These are phyloP conservation scores for Hypoxylon rubiginosum DNA, from an alignment of 2,329 filamentous ascomycete genomes.

Conservation along the genomic window DNA sequence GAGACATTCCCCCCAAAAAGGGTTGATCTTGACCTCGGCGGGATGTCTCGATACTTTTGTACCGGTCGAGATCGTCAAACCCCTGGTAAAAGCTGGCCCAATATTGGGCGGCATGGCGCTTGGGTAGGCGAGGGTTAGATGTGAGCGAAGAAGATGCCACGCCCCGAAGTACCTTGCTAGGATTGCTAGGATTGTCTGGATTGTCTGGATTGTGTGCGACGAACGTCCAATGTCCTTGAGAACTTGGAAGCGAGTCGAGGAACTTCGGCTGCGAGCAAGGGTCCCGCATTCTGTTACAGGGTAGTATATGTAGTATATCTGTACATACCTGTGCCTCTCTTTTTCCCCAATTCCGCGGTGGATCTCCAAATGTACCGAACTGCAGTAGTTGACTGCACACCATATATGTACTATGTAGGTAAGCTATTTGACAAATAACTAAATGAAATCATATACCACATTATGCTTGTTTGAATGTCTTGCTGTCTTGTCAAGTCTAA, in stretches of 20 bases:
- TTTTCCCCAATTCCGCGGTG: slow-evolving; percentile 36
- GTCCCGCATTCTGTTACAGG: slow-evolving; percentile 24
- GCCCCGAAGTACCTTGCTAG: slow-evolving; percentile 29
- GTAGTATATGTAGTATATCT: slow-evolving; percentile 4
- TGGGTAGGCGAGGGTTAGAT: slow-evolving; percentile 31
- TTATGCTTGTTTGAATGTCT: slow-evolving; percentile 2
- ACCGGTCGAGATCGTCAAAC: slow-evolving; percentile 49
- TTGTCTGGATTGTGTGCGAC: slow-evolving; percentile 21
- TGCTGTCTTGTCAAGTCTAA: neutral
- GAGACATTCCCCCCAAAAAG: slow-evolving; percentile 32
- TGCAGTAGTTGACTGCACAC: neutral
- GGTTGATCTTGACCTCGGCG: slow-evolving; percentile 40
- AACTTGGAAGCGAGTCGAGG: slow-evolving; percentile 42
- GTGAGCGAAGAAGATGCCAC: slow-evolving; percentile 15
- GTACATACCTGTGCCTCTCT: slow-evolving; percentile 17
- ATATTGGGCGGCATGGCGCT: slow-evolving; percentile 52
- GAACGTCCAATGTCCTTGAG: slow-evolving; percentile 14
- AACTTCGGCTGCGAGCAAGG: slow-evolving; percentile 38
- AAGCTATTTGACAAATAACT: slow-evolving; percentile 3
- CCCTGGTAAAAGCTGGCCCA: slow-evolving; percentile 47
- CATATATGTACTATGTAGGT: neutral
- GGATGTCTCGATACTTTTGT: slow-evolving; percentile 50
- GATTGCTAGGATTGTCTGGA: slow-evolving; percentile 22
- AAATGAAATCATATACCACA: neutral
- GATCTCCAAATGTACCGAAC: slow-evolving; percentile 18